phyloP scores from a whole-genome alignment of 108 stramenopile species.

The Nitzschia palea region DNA sequence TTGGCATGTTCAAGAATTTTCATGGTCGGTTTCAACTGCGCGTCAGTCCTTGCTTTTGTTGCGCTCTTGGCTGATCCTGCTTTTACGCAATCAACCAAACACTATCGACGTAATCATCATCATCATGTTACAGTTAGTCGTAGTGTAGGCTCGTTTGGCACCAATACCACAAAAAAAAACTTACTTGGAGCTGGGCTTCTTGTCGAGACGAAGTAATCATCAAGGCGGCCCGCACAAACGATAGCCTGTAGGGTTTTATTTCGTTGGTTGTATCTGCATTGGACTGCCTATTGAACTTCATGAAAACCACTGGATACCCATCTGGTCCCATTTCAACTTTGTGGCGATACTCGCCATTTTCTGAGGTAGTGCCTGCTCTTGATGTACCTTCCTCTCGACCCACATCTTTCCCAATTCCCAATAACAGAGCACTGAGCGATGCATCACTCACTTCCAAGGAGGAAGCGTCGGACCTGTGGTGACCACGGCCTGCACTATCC shows the following conservation, averaged over 20 bases:
- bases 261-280: constrained; percentile 40
- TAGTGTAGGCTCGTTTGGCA: no score
- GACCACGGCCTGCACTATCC: constrained; percentile 50
- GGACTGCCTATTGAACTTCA: constrained; percentile 31
- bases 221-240: constrained; percentile 81
- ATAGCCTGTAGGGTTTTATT: constrained; percentile 72
- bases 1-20: constrained; percentile 71
- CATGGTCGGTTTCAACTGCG: constrained; percentile 63
- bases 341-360: neutral
- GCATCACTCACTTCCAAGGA: constrained; percentile 80
- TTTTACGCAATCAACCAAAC: constrained; percentile 62
- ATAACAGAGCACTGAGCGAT: constrained; percentile 59
- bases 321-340: constrained; percentile 55
- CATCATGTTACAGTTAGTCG: no score
- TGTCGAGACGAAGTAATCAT: constrained; percentile 69
- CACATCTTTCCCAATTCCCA: constrained; percentile 44
- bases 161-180: neutral
- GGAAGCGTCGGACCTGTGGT: constrained; percentile 80
- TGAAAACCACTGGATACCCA: constrained; percentile 61
- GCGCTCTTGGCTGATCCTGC: constrained; percentile 79
- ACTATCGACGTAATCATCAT: constrained; percentile 27
- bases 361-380: neutral
- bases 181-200: constrained; percentile 66
- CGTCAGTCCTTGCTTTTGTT: constrained; percentile 68
- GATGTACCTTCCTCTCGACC: neutral